These are phyloP conservation scores for Dunaliella salina DNA, from an alignment of 163 green algal species.

Conservation along the genomic window DNA sequence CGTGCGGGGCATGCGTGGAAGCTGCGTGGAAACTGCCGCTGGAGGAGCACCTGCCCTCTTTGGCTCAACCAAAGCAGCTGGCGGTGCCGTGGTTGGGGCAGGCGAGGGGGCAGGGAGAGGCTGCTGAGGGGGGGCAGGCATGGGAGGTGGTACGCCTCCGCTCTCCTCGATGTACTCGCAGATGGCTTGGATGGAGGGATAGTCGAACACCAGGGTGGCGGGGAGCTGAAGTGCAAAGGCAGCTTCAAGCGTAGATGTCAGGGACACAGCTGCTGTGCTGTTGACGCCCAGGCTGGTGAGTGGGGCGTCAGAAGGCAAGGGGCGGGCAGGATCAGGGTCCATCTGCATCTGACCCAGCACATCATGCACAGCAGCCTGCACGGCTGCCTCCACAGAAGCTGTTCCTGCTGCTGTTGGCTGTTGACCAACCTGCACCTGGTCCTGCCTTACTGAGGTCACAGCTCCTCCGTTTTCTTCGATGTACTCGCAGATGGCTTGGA, in stretches of 20 bases:
- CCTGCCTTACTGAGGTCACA: background rate
- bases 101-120: background rate
- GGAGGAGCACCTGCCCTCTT: background rate
- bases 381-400: background rate
- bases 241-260: slow-evolving; percentile 38
- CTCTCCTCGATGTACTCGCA: slow-evolving; percentile 22
- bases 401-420: background rate
- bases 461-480: background rate
- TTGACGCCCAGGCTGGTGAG: slow-evolving; percentile 51
- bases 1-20: background rate
- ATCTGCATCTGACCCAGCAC: slow-evolving; percentile 23
- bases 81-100: background rate
- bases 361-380: slow-evolving; percentile 19
- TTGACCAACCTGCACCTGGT: no score
- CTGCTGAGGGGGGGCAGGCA: background rate
- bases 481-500: slow-evolving; percentile 48
- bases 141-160: no score
- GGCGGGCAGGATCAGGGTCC: background rate
- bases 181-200: slow-evolving; percentile 52
- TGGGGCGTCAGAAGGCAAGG: slow-evolving; percentile 28
- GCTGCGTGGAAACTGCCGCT: background rate
- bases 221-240: slow-evolving; percentile 14
- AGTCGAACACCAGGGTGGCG: slow-evolving; percentile 40
- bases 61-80: background rate
- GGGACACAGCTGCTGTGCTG: slow-evolving; percentile 44